Conservation (phyloP, 2,329 filamentous ascomycete species). For the Aureobasidium melanogenum region DNA sequence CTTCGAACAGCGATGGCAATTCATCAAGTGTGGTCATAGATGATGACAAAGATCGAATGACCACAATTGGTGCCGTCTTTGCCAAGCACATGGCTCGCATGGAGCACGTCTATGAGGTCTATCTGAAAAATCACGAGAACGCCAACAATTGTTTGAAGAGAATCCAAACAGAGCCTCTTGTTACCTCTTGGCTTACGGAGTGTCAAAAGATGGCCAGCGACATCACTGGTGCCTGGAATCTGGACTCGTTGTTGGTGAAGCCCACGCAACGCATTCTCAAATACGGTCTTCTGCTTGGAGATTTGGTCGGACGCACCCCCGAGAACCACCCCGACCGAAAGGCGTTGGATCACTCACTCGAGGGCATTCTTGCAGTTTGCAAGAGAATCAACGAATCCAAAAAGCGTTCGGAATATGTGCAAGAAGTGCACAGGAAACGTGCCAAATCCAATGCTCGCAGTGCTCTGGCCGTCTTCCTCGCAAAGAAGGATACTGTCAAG, state of each 20-base stretch:
- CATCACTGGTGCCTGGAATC: conserved; percentile 85
- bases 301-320: conserved; percentile 71
- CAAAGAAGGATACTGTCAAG: conserved; percentile 77
- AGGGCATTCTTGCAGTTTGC: conserved; percentile 55
- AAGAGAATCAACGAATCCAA: conserved; percentile 84
- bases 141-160: conserved; percentile 52
- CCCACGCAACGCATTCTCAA: conserved; percentile 91
- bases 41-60: conserved; percentile 46
- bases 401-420: conserved; percentile 85
- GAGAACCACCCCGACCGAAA: conserved; percentile 71
- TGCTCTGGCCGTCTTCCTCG: conserved; percentile 80
- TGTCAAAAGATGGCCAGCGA: conserved; percentile 89
- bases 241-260: conserved; percentile 94
- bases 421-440: conserved; percentile 75
- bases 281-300: conserved; percentile 77
- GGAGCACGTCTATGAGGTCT: conserved; percentile 57
- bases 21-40: conserved; percentile 16
- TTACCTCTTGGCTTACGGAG: conserved; percentile 77
- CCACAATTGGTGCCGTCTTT: conserved; percentile 52
- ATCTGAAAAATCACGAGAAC: conserved; percentile 55
- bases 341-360: conserved; percentile 61
- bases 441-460: conserved; percentile 82
- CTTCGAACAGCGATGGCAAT: conserved; percentile 30
- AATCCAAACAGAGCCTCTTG: conserved; percentile 50
- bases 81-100: conserved; percentile 46